Evolutionary conservation across 768 basidiomycete genomes (phyloP), one percentile per base, ranked within the genome.

Genomic region (Boletus subparvulus): DNA sequence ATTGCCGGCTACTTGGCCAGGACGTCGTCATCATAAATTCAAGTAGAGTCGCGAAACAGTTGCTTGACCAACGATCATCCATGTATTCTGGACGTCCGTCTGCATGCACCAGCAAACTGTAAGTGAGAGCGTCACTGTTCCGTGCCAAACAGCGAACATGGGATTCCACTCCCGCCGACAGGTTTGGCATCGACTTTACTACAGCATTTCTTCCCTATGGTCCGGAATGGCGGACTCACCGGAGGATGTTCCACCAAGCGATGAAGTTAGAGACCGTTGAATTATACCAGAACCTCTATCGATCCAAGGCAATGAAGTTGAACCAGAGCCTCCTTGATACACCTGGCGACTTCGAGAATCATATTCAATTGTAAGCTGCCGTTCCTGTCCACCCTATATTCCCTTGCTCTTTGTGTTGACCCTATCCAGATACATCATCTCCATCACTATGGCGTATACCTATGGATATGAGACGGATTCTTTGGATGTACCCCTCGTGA

Each of bases 371-470:
- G 68, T 71, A 32, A 40, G 60, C 33, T 13, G 13, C n/a, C 8
- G 4, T 41, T 52, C 24, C 6, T 47, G 3, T n/a, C 10, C 3
- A 7, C n/a, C 7, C 0, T 28, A 17, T 17, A 10, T 44, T 46
- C 6, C 4, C 21, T n/a, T 14, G 19, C 28, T 13, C 19, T n/a
- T 35, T 13, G 39, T 30, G 35, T 40, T 50, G 52, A 58, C 19
- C 14, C 40, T 37, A 7, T 33, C 3, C 19, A 72, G 71, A 35
- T 70, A 72, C 19, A 65, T 72, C 37, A 51, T 68, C 36, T 72
- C 70, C 21, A 66, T 72, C 36, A 72, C 69, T 2, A 72, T 70
- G 70, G 54, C 56, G 4, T 58, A 62, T 44, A 72, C 71, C 2
- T 72, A 70, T 44, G 69, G 69, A 36, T 70, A 70, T 12, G 61